phyloP scores from a whole-genome alignment of 495 filamentous ascomycete genomes.

The Penicillium desertorum region DNA sequence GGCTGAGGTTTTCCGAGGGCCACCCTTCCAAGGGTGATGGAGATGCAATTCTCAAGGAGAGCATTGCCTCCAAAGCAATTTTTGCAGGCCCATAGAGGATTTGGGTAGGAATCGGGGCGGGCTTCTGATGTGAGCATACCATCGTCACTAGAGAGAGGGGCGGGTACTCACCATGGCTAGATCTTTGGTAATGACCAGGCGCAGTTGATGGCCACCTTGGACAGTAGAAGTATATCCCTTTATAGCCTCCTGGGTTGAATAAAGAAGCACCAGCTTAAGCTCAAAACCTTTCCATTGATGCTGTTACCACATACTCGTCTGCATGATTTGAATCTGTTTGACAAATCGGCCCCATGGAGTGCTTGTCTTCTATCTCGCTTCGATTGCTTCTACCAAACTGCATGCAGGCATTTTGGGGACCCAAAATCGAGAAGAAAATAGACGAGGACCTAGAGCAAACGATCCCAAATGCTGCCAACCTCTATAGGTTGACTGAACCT shows the following conservation, averaged over 20 bases:
- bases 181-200: background rate
- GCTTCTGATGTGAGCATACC: background rate
- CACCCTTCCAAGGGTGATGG: background rate
- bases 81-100: constrained; percentile 2
- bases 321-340: background rate
- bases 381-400: no score
- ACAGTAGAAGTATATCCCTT: background rate
- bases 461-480: no score
- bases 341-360: no score
- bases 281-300: background rate
- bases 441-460: no score
- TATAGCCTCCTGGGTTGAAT: background rate
- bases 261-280: background rate
- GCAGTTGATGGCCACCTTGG: background rate
- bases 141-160: background rate
- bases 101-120: constrained; percentile 4
- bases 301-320: background rate
- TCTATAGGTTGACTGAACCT: no score
- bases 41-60: background rate
- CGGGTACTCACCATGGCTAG: constrained; percentile 1
- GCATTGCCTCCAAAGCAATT: constrained; percentile 8
- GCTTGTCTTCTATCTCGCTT: no score
- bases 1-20: background rate
- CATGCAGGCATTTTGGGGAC: no score
- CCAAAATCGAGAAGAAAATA: no score